Evolutionary conservation across 116 monocot species (phyloP), one percentile per base, ranked within the genome.

Genomic region (Cymodocea nodosa): DNA sequence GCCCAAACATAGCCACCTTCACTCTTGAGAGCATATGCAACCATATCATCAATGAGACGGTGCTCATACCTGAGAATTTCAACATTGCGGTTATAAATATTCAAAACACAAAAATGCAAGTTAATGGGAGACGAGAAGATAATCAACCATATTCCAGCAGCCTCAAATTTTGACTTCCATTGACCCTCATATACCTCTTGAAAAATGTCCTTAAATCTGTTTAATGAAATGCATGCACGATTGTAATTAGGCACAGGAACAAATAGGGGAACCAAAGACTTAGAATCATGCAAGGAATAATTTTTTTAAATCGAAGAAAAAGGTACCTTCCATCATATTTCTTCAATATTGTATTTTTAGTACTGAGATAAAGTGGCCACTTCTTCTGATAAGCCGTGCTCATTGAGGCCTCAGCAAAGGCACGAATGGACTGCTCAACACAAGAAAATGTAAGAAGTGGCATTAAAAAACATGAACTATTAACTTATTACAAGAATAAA

Each of bases 281-380:
- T 65, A 19, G 17, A 16, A 65, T 23, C 15, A 51, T 13, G 15
- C 15, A 64, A 64, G 50, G 15, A 30, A 50, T 18, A 23, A 1
- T 50, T 65, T 65, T 19, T 5, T 36, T 8, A 35, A 54, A 18
- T 10, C 25, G 10, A 44, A 9, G n/a, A 23, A 61, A 61, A 15
- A 2, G 14, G 17, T 70, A 93, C 95, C 95, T 97, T 59, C 95
- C 95, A 73, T 95, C 95, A 77, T 87, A 97, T 79, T 91, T 90
- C 59, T 97, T 97, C 71, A 97, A 61, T 70, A 97, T 97, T 61
- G 97, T 97, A 62, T 97, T 97, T 73, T 97, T 97, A 35, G 97
- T 97, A 80, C 97, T 91, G n/a, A 97, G 91, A 79, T 97, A 97
- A 22, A 97, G 83, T 15, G 97, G 91, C 97, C 97, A 97, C 75